phyloP scores from a whole-genome alignment of 495 filamentous ascomycete genomes.

The Viridothelium virens region DNA sequence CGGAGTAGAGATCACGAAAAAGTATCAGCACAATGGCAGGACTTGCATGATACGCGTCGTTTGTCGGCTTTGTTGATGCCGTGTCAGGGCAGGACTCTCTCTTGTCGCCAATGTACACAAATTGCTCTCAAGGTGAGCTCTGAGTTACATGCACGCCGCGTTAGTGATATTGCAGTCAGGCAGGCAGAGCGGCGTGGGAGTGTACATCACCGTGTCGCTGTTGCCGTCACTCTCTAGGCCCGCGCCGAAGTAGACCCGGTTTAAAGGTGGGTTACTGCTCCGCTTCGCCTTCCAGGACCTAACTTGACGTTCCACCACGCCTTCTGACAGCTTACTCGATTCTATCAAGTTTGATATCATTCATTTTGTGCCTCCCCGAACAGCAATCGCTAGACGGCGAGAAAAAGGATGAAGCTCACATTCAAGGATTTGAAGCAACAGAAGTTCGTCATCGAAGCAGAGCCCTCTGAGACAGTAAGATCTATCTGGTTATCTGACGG shows the following conservation, averaged over 20 bases:
- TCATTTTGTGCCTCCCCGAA: slow-evolving; percentile 10
- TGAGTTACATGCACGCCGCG: too few relatives aligned
- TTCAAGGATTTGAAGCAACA: slow-evolving; percentile 97
- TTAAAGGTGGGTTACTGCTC: neutral
- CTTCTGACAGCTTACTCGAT: neutral
- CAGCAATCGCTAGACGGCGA: slow-evolving; percentile 1
- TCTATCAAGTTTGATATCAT: slow-evolving; percentile 9
- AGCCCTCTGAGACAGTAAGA: slow-evolving; percentile 84
- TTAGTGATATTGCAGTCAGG: too few relatives aligned
- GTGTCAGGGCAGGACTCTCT: too few relatives aligned
- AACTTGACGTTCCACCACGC: neutral
- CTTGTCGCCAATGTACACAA: too few relatives aligned
- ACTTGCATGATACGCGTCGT: too few relatives aligned
- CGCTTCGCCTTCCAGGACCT: slow-evolving; percentile 5
- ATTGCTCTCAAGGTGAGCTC: too few relatives aligned
- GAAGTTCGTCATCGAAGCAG: slow-evolving; percentile 90
- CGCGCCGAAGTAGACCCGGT: slow-evolving; percentile 8
- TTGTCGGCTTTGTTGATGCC: too few relatives aligned
- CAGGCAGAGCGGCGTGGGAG: too few relatives aligned
- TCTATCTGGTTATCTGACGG: neutral
- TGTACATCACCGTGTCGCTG: too few relatives aligned
- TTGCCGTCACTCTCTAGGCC: neutral
- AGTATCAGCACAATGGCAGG: too few relatives aligned
- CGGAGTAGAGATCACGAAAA: too few relatives aligned
- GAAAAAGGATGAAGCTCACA: slow-evolving; percentile 67